Percentiles rank a stretch among this genome's conserved stretches.
These are phyloP conservation scores for Acer negundo DNA, from an alignment of 345 rosid species.

Conservation along the genomic window DNA sequence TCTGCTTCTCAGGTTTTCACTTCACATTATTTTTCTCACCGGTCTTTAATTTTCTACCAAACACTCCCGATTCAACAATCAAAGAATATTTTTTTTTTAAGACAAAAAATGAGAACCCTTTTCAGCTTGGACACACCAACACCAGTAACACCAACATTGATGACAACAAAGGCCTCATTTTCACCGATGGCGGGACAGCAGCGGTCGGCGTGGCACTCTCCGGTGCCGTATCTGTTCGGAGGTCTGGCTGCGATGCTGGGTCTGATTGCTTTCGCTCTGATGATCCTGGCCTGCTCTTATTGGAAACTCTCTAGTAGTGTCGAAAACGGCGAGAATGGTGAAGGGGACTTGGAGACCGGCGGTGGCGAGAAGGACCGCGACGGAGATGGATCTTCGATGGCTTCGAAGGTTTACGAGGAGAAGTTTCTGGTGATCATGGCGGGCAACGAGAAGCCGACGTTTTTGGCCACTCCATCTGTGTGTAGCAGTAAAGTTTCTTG, in stretches of 20 bases:
- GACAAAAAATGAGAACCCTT: slow-evolving; percentile 29
- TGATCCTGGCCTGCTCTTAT: slow-evolving; percentile 78
- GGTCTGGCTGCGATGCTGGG: slow-evolving; percentile 83
- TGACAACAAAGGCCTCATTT: slow-evolving; percentile 15
- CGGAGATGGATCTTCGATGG: slow-evolving; percentile 29
- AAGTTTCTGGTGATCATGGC: slow-evolving; percentile 75
- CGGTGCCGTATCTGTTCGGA: slow-evolving; percentile 77
- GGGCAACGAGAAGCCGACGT: slow-evolving; percentile 68
- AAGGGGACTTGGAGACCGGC: slow-evolving; percentile 30
- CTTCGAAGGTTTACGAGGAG: slow-evolving; percentile 48
- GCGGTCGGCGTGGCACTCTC: slow-evolving; percentile 77
- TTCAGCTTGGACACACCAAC: slow-evolving; percentile 13
- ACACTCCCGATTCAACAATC: not conserved
- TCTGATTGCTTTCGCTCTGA: slow-evolving; percentile 68
- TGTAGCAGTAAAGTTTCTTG: slow-evolving; percentile 36
- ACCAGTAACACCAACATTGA: slow-evolving; percentile 15
- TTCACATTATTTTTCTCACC: not conserved
- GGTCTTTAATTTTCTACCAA: not conserved
- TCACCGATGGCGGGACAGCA: slow-evolving; percentile 30
- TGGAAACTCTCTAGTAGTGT: slow-evolving; percentile 52
- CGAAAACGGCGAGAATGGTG: slow-evolving; percentile 23
- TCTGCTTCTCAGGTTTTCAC: slow-evolving; percentile 17
- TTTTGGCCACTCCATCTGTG: slow-evolving; percentile 64
- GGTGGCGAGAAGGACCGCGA: slow-evolving; percentile 53
- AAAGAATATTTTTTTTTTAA: not conserved